These are phyloP conservation scores for Colletotrichum abscissum DNA, from an alignment of 2,329 filamentous ascomycete species.

Conservation along the genomic window DNA sequence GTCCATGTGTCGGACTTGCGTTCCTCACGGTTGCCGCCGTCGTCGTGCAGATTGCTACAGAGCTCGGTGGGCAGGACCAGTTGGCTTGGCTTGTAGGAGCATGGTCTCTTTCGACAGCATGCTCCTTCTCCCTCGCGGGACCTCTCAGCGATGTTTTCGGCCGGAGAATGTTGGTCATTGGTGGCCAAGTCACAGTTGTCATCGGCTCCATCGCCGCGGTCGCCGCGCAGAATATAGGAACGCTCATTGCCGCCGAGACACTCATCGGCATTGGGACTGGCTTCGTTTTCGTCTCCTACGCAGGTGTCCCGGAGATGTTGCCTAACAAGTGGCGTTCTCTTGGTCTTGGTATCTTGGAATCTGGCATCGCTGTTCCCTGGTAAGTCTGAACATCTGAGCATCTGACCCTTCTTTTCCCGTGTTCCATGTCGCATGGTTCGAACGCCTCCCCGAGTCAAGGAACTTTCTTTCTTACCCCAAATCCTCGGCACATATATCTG, in stretches of 20 bases:
- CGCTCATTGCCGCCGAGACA: constrained; percentile 43
- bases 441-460: constrained; percentile 13
- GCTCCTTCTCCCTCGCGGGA: constrained; percentile 32
- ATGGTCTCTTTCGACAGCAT: constrained; percentile 33
- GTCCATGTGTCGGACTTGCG: constrained; percentile 27
- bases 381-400: constrained; percentile 38
- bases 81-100: constrained; percentile 33
- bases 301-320: constrained; percentile 46
- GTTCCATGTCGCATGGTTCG: constrained; percentile 36
- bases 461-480: constrained; percentile 9
- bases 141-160: constrained; percentile 34
- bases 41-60: constrained; percentile 25
- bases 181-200: constrained; percentile 19
- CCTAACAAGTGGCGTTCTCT: constrained; percentile 47
- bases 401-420: constrained; percentile 4
- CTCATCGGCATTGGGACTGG: constrained; percentile 47
- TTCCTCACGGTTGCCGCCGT: constrained; percentile 31
- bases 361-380: constrained; percentile 31
- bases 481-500: constrained; percentile 4
- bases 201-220: constrained; percentile 40
- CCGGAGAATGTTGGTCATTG: constrained; percentile 25
- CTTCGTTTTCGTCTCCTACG: constrained; percentile 46
- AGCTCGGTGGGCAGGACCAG: constrained; percentile 25
- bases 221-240: constrained; percentile 39
- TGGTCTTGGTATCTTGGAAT: constrained; percentile 33